Conservation (phyloP, 768 basidiomycete genomes). For the Trametes cubensis region DNA sequence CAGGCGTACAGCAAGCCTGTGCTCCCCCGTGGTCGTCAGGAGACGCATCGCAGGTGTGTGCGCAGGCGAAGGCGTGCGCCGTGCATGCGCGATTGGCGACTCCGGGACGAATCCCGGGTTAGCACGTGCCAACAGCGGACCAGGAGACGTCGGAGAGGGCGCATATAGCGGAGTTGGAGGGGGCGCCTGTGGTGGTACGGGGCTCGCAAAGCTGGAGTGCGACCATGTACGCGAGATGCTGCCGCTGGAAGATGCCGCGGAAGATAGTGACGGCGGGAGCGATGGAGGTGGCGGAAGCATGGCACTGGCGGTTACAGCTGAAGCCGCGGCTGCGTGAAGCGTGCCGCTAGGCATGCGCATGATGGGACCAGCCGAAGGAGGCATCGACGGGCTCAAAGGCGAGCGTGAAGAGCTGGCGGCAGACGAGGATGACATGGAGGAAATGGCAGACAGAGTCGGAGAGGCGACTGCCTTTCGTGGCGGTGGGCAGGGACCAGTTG, state of each 20-base stretch:
- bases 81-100: constrained; percentile 16
- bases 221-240: not conserved
- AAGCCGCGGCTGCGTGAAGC: too few species aligned
- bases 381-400: not conserved
- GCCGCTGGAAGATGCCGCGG: not conserved
- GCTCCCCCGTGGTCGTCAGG: constrained; percentile 41
- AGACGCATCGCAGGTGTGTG: constrained; percentile 49
- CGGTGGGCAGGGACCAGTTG: not conserved
- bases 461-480: not conserved
- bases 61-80: constrained; percentile 15
- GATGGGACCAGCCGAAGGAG: not conserved
- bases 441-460: not conserved
- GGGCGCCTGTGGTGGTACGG: not conserved
- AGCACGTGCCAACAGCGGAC: not conserved
- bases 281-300: not conserved
- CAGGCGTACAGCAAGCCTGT: constrained; percentile 52
- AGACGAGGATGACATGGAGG: constrained; percentile 6
- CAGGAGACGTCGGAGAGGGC: constrained; percentile 3
- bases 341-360: constrained; percentile 7
- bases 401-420: not conserved
- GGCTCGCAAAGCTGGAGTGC: not conserved
- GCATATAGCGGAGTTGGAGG: not conserved
- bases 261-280: not conserved
- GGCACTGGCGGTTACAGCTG: not conserved
- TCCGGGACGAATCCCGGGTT: constrained; percentile 10